Evolutionary conservation across 352 stramenopile genomes (phyloP).

Genomic region (Globisporangium barbulae): DNA sequence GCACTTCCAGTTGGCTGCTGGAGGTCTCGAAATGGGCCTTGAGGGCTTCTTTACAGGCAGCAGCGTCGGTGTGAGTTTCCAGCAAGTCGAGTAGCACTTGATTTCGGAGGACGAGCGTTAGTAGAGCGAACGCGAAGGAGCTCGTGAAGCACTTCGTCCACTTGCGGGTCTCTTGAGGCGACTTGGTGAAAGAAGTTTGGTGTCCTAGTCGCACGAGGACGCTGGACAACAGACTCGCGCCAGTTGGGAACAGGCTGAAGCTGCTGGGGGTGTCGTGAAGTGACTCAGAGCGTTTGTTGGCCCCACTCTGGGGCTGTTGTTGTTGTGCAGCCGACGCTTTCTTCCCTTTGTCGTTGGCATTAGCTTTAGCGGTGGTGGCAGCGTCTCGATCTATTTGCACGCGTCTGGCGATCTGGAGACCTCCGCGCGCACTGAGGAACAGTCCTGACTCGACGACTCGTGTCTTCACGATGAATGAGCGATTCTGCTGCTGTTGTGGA

Average conservation of each 20-base stretch:
- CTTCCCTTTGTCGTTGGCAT: not conserved
- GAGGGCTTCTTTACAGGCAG: not conserved
- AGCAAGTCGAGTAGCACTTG: conserved; percentile 14
- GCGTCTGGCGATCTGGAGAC: conserved; percentile 21
- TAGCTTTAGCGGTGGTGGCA: too few species aligned
- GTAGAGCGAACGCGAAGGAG: conserved; percentile 23
- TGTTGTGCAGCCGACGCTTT: not conserved
- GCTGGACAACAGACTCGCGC: not conserved
- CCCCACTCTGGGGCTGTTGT: not conserved
- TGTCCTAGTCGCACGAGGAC: not conserved
- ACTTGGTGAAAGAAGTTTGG: not conserved
- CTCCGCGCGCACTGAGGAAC: conserved; percentile 24
- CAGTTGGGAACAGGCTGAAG: not conserved
- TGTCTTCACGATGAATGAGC: conserved; percentile 30
- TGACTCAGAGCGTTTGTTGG: not conserved
- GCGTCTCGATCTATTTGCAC: not conserved
- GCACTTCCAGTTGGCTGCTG: not conserved
- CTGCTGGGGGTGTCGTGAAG: not conserved
- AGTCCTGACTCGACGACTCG: conserved; percentile 23
- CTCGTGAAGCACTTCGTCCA: conserved; percentile 16
- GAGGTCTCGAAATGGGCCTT: conserved; percentile 4
- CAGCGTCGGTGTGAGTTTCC: not conserved
- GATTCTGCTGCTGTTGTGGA: conserved; percentile 12
- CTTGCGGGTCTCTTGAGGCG: conserved; percentile 1
- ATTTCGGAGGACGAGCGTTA: conserved; percentile 16